These are phyloP conservation scores for Aspergillus sp. DNA, from an alignment of 2,329 filamentous ascomycete species.

Conservation along the genomic window DNA sequence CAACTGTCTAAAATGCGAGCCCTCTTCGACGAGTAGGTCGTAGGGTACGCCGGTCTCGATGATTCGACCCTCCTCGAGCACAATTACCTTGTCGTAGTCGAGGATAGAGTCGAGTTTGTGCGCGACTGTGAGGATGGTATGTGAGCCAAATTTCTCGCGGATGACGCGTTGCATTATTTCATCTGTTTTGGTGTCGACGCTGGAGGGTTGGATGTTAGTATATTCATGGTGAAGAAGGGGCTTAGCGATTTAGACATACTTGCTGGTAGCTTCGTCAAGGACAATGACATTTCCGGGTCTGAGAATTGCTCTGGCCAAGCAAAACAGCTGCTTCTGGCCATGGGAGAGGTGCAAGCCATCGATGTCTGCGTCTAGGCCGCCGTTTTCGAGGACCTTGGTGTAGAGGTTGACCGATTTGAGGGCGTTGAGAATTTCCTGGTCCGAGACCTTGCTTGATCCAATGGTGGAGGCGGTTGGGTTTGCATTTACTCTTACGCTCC, in stretches of 20 bases:
- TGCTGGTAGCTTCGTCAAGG: conserved; percentile 41
- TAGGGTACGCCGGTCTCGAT: conserved; percentile 39
- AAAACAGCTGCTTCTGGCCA: conserved; percentile 66
- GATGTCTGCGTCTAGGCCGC: conserved; percentile 44
- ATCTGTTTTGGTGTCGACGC: conserved; percentile 60
- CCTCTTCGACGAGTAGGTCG: conserved; percentile 33
- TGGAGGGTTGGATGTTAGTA: conserved; percentile 26
- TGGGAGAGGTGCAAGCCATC: conserved; percentile 53
- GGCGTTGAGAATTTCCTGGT: conserved; percentile 37
- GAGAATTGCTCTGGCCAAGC: conserved; percentile 60
- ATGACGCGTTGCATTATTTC: conserved; percentile 58
- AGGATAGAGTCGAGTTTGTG: conserved; percentile 54
- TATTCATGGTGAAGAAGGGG: background rate
- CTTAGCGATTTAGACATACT: conserved; percentile 2
- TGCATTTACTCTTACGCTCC: conserved; percentile 40
- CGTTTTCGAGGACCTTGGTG: conserved; percentile 38
- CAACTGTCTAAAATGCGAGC: conserved; percentile 38
- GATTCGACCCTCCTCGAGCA: conserved; percentile 37
- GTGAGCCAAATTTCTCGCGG: conserved; percentile 52
- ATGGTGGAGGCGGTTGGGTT: conserved; percentile 33
- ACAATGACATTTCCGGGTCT: conserved; percentile 45
- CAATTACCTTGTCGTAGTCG: conserved; percentile 40
- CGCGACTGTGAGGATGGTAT: conserved; percentile 61
- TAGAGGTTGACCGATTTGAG: conserved; percentile 41
- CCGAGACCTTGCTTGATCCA: conserved; percentile 20